Evolutionary conservation across 1,139 yeast genomes (phyloP).

Genomic region (Scheffersomyces parashehatae): DNA sequence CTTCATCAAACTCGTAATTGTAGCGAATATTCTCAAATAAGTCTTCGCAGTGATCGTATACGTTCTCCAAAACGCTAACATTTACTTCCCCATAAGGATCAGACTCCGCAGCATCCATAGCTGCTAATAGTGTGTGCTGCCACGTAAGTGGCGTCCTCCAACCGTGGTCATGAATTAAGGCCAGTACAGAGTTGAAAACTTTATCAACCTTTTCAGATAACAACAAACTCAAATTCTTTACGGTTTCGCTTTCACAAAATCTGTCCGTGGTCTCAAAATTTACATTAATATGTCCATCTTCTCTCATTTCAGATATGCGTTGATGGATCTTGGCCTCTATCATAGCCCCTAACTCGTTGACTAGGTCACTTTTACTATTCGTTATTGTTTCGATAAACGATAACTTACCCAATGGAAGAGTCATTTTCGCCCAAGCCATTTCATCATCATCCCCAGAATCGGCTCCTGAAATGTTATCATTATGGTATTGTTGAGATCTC

Average conservation of each 20-base stretch:
- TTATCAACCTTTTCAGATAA: slow-evolving; percentile 24
- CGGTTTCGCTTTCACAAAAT: slow-evolving; percentile 7
- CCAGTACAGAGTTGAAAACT: slow-evolving; percentile 8
- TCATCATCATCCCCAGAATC: slow-evolving; percentile 4
- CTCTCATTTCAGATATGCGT: slow-evolving; percentile 13
- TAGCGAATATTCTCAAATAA: slow-evolving; percentile 22
- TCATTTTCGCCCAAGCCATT: slow-evolving; percentile 5
- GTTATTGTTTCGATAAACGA: slow-evolving; percentile 13
- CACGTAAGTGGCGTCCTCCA: slow-evolving; percentile 17
- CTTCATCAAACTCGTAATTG: slow-evolving; percentile 24
- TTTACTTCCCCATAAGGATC: slow-evolving; percentile 11
- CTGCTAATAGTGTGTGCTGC: slow-evolving; percentile 29
- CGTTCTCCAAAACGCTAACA: slow-evolving; percentile 9
- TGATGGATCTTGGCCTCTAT: slow-evolving; percentile 32
- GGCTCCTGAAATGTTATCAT: neutral
- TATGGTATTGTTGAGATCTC: neutral
- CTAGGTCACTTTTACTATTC: slow-evolving; percentile 35
- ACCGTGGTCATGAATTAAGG: slow-evolving; percentile 11
- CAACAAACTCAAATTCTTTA: slow-evolving; percentile 18
- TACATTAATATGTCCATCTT: slow-evolving; percentile 2
- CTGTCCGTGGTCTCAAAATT: neutral
- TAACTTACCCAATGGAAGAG: slow-evolving; percentile 4
- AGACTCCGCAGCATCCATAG: slow-evolving; percentile 17
- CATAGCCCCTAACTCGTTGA: slow-evolving; percentile 39
- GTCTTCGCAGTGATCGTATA: slow-evolving; percentile 22